Percentiles rank a stretch among this genome's conserved stretches.
Evolutionary conservation across 2,329 filamentous ascomycete species (phyloP).

Genomic region (Colletotrichum abscissum): DNA sequence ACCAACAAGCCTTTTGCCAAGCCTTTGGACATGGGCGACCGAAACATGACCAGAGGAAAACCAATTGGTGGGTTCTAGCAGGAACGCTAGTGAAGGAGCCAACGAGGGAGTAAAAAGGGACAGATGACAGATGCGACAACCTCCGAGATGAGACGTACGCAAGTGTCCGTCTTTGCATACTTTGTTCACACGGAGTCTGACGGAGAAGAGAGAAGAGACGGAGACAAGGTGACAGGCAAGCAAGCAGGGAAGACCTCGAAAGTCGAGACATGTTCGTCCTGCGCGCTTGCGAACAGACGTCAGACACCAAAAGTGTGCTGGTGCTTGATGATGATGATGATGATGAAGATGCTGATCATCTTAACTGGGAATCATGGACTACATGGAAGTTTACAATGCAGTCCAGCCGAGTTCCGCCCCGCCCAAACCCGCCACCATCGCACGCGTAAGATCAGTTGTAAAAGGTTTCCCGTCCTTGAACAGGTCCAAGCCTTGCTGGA

Average conservation of each 20-base stretch:
- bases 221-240: not conserved
- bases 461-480: not conserved
- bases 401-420: not conserved
- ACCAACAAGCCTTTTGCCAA: conserved; percentile 27
- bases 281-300: not conserved
- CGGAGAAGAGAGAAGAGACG: not conserved
- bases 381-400: not conserved
- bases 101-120: conserved; percentile 10
- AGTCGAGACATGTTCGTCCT: not conserved
- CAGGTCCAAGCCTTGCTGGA: conserved; percentile 22
- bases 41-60: conserved; percentile 25
- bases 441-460: conserved; percentile 13
- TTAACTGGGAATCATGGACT: not conserved
- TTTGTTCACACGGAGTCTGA: not conserved
- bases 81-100: conserved; percentile 2
- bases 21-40: conserved; percentile 14
- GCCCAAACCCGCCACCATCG: conserved; percentile 16
- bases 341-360: not conserved
- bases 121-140: conserved; percentile 17
- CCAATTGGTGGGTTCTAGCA: conserved; percentile 19
- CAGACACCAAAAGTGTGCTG: not conserved
- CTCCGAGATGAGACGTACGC: conserved; percentile 24
- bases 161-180: conserved; percentile 1
- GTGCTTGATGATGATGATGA: too few species aligned
- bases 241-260: not conserved